Conservation (phyloP, 1,139 yeast species). For the Kodamaea sp. region DNA sequence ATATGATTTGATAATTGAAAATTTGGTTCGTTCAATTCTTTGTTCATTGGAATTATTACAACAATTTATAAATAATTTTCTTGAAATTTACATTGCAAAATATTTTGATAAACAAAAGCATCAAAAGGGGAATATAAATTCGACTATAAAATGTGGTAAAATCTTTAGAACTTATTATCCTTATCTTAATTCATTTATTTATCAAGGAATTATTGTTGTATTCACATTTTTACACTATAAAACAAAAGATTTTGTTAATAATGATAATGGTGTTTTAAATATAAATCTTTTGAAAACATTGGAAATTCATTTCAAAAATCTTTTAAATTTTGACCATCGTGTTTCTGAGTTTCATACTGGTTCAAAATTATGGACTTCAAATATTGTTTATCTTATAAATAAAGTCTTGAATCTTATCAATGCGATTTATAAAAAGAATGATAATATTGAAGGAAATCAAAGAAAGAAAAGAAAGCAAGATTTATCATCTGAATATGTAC, state of each 20-base stretch:
- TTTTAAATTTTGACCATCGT: constrained; percentile 27
- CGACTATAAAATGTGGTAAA: constrained; percentile 28
- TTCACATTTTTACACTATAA: constrained; percentile 48
- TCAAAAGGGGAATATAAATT: constrained; percentile 6
- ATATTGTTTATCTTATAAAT: constrained; percentile 31
- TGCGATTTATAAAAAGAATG: constrained; percentile 24
- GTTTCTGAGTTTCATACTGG: constrained; percentile 10
- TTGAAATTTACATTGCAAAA: constrained; percentile 18
- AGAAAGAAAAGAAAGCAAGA: constrained; percentile 4
- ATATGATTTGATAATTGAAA: constrained; percentile 25
- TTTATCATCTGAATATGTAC: background rate
- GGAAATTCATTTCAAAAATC: constrained; percentile 22
- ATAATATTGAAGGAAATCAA: constrained; percentile 1
- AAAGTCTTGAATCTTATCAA: constrained; percentile 32
- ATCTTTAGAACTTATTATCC: constrained; percentile 40
- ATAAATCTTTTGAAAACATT: constrained; percentile 23
- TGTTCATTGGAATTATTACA: constrained; percentile 36
- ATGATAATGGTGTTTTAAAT: constrained; percentile 14
- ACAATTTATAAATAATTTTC: constrained; percentile 24
- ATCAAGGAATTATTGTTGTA: constrained; percentile 51
- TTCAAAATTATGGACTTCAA: constrained; percentile 37
- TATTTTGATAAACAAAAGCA: constrained; percentile 6
- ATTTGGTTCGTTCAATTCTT: constrained; percentile 35
- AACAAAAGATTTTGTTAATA: constrained; percentile 31
- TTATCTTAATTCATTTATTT: constrained; percentile 46